A percentile compares a stretch with the other conserved stretches of the same genome.
Evolutionary conservation across 163 green algal species (phyloP).

Genomic region (Scenedesmus sp.): DNA sequence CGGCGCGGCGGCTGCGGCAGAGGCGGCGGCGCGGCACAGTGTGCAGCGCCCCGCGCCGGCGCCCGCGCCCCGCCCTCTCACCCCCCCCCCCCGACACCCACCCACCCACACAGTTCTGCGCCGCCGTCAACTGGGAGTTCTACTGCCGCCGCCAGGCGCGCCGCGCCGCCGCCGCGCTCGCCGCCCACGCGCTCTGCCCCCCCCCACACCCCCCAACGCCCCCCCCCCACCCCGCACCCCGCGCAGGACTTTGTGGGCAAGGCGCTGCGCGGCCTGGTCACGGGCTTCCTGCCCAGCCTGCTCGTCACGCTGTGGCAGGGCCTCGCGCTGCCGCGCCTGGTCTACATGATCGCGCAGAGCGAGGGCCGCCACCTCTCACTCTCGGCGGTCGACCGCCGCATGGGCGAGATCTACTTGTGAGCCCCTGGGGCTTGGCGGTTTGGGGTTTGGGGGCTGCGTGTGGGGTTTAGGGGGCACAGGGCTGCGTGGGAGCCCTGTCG

Average conservation of each 20-base stretch:
- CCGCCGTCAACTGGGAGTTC: neutral
- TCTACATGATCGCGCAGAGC: conserved; percentile 59
- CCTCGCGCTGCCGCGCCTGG: conserved; percentile 63
- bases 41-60: too few species aligned
- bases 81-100: too few species aligned
- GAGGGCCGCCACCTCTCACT: conserved; percentile 58
- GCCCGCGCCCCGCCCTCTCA: too few species aligned
- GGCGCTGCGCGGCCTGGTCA: conserved; percentile 54
- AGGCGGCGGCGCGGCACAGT: neutral
- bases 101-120: neutral
- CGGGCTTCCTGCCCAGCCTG: conserved; percentile 64
- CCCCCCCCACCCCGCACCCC: neutral
- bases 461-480: too few species aligned
- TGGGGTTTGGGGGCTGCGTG: neutral
- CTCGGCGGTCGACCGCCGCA: conserved; percentile 71
- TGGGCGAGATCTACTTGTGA: conserved; percentile 73
- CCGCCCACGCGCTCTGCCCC: neutral
- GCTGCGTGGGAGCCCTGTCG: too few species aligned
- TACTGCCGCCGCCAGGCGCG: neutral
- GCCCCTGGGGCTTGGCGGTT: neutral
- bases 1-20: neutral
- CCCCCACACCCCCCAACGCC: neutral
- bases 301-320: conserved; percentile 75
- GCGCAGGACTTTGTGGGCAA: neutral
- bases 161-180: neutral